Base-by-base conservation (phyloP, 352 stramenopile genomes). In the Phytophthora pluvialis region DNA sequence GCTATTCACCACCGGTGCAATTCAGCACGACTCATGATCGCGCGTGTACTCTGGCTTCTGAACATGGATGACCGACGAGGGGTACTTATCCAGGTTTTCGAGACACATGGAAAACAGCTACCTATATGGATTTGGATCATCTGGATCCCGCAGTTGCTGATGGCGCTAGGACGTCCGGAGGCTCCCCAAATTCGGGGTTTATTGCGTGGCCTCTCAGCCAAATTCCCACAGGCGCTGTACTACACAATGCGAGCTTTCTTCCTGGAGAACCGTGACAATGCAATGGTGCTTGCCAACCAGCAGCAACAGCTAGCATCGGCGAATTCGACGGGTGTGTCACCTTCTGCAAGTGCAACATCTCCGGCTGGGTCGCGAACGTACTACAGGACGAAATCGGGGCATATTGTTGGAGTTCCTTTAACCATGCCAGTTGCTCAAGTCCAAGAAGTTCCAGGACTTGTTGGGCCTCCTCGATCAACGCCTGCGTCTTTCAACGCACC, bases 81-180 rank as follows among this genome's bases (percentile, higher is more conserved):
- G 18, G 62, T 85, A 40, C 64, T 95, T 7, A 88, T 96, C 35
- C 83, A 93, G 52, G 73, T 95, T 54, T 95, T 99, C 50, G 95
- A 99, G 76, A 93, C 84, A 12, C 90, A 98, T 65, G 95, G 94
- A 52, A 96, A 95, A 60, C 84, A 96, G 50, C 75, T 99, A 13
- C 98, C 97, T 18, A 97, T 98, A 57, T 99, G 97, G 97, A 97
- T 99, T 51, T 99, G 97, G 97, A 97, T 99, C 33, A 97, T 98
- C 36, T 99, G 97, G 97, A 98, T 99, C 49, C 97, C 97, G 16
- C 97, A 99, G 63, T 68, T 99, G 18, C 78, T 99, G 12, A 98
- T 97, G 69, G 92, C 94, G 9, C 88, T 99, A 25, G 98, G 88
- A 15, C 85, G 97, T 9, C 81, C 90, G 0, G 97, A 99, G 81